A percentile compares a stretch with the other conserved stretches of the same genome.
Conservation (phyloP, 2,329 filamentous ascomycete species). For the Pseudogymnoascus sp. region DNA sequence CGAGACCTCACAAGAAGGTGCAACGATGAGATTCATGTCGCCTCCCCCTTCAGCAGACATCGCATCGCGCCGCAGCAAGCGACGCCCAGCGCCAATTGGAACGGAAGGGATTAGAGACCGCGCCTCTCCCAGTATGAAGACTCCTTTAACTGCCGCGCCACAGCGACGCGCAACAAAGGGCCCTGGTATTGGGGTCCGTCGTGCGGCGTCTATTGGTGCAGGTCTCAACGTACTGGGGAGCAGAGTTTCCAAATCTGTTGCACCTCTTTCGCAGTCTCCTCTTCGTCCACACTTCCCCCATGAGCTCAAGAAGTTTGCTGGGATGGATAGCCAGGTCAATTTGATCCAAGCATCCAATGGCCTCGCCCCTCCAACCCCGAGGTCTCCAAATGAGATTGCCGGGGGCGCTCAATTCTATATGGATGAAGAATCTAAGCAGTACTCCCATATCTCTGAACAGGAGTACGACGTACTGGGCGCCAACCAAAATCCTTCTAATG, state of each 20-base stretch:
- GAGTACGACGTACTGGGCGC: neutral
- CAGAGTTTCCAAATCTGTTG: constrained; percentile 5
- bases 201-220: constrained; percentile 9
- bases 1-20: neutral
- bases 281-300: constrained; percentile 8
- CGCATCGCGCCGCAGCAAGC: constrained; percentile 14
- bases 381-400: constrained; percentile 6
- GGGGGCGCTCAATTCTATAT: neutral
- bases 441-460: neutral
- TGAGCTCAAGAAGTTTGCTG: constrained; percentile 4
- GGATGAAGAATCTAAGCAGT: neutral
- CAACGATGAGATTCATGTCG: constrained; percentile 13
- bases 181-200: constrained; percentile 6
- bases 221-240: constrained; percentile 12
- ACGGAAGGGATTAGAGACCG: constrained; percentile 1
- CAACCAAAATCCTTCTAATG: neutral
- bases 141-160: neutral
- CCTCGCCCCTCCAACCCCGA: constrained; percentile 13
- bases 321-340: constrained; percentile 12
- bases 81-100: constrained; percentile 9
- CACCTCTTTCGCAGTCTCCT: constrained; percentile 5
- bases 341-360: neutral
- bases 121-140: constrained; percentile 6
- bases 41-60: constrained; percentile 15
- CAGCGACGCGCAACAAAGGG: neutral